phyloP scores from a whole-genome alignment of 495 filamentous ascomycete genomes.

The Lasiosphaeris hirsuta region DNA sequence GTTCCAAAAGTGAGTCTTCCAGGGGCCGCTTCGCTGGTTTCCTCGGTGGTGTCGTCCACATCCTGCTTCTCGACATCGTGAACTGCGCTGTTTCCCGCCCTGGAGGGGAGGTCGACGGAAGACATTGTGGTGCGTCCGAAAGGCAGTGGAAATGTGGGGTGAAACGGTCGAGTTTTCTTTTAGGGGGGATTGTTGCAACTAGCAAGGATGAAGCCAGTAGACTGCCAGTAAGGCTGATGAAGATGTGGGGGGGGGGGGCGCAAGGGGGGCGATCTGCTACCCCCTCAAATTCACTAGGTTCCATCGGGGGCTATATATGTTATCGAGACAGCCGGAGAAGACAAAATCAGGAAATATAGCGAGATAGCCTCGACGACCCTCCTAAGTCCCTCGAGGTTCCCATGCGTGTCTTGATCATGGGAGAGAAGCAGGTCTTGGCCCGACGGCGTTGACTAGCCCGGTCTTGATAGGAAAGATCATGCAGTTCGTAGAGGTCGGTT shows the following conservation, averaged over 20 bases:
- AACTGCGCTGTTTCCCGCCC: background rate
- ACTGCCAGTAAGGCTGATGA: background rate
- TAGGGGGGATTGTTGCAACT: background rate
- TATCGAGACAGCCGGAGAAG: too few relatives aligned
- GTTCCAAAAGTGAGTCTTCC: background rate
- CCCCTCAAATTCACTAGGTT: too few relatives aligned
- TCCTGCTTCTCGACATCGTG: constrained; percentile 16
- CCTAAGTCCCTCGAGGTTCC: too few relatives aligned
- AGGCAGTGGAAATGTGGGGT: background rate
- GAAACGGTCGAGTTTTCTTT: background rate
- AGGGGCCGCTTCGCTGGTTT: background rate
- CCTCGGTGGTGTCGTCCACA: background rate
- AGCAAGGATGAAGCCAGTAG: background rate
- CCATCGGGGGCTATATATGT: too few relatives aligned
- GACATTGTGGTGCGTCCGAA: background rate
- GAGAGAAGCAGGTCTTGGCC: too few relatives aligned
- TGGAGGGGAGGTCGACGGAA: background rate
- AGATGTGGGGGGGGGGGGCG: background rate
- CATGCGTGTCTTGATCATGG: too few relatives aligned
- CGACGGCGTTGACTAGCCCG: too few relatives aligned
- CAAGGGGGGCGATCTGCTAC: background rate
- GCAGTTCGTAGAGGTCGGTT: too few relatives aligned
- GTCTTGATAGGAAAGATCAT: too few relatives aligned
- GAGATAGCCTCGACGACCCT: too few relatives aligned
- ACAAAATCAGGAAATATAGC: too few relatives aligned